These are phyloP conservation scores for Esteya vermicola DNA, from an alignment of 2,329 filamentous ascomycete species.

Conservation along the genomic window DNA sequence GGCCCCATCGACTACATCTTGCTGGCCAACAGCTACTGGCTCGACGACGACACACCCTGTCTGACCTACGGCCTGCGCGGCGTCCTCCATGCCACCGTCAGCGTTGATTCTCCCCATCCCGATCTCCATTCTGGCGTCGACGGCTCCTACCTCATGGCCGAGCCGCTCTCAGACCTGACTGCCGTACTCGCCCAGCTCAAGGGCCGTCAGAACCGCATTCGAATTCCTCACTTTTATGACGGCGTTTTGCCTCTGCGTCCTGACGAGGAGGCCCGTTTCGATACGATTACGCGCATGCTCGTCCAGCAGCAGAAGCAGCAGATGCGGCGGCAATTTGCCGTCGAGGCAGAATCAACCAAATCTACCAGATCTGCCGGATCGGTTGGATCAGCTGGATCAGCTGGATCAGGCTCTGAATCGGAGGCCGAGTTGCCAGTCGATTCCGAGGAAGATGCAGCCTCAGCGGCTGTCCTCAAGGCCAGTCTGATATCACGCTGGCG, in stretches of 20 bases:
- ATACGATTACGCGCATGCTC: conserved; percentile 68
- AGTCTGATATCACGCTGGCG: conserved; percentile 91
- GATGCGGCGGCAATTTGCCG: no score
- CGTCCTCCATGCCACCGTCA: conserved; percentile 83
- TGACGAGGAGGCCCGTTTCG: conserved; percentile 67
- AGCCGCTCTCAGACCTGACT: conserved; percentile 84
- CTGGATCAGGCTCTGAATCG: no score
- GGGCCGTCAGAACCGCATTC: conserved; percentile 63
- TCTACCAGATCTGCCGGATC: no score
- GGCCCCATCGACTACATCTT: conserved; percentile 89
- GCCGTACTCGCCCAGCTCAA: conserved; percentile 71
- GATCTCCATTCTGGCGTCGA: conserved; percentile 97
- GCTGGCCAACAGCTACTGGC: conserved; percentile 95
- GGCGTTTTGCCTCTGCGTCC: conserved; percentile 60
- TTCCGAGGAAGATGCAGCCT: no score
- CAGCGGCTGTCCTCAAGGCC: conserved; percentile 58
- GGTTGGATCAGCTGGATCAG: no score
- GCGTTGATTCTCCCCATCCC: conserved; percentile 71
- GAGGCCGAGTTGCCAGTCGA: no score
- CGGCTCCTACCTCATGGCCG: conserved; percentile 77
- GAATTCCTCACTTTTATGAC: conserved; percentile 82
- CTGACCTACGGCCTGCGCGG: conserved; percentile 88
- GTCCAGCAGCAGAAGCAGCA: no score
- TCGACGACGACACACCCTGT: conserved; percentile 90
- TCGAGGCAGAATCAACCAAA: no score